These are phyloP conservation scores for Coemansia sp. DNA, from an alignment of 192 early-diverging fungal species.

Conservation along the genomic window DNA sequence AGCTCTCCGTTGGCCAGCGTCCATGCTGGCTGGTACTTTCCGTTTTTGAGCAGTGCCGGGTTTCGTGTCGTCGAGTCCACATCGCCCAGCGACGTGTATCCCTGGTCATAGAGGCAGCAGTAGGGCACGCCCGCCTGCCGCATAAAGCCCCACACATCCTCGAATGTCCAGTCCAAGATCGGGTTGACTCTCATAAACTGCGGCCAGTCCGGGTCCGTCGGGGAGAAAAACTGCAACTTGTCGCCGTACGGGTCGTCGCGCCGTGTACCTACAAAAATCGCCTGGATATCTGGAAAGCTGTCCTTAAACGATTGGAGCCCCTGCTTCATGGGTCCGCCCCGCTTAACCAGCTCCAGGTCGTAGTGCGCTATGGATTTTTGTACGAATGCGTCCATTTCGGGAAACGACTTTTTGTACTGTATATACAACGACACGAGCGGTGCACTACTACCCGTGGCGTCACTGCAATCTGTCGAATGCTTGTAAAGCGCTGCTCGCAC, in stretches of 20 bases:
- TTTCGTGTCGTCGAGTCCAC: slow-evolving; percentile 82
- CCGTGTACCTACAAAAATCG: slow-evolving; percentile 82
- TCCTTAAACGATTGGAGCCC: slow-evolving; percentile 73
- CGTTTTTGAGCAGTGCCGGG: slow-evolving; percentile 64
- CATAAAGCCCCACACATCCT: slow-evolving; percentile 81
- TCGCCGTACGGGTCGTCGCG: slow-evolving; percentile 72
- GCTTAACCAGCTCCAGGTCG: slow-evolving; percentile 62
- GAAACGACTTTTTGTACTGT: slow-evolving; percentile 72
- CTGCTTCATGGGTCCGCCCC: slow-evolving; percentile 73
- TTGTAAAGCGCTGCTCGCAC: slow-evolving; percentile 65
- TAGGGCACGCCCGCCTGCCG: slow-evolving; percentile 66
- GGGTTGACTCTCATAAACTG: slow-evolving; percentile 87
- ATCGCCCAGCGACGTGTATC: slow-evolving; percentile 91
- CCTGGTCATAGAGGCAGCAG: slow-evolving; percentile 86
- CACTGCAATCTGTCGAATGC: neutral
- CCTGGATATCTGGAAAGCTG: slow-evolving; percentile 55
- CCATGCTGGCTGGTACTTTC: slow-evolving; percentile 32
- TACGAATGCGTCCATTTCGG: slow-evolving; percentile 87
- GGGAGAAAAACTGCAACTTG: slow-evolving; percentile 58
- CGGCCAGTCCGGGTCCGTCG: slow-evolving; percentile 90
- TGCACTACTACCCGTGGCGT: slow-evolving; percentile 1
- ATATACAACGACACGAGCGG: slow-evolving; percentile 73
- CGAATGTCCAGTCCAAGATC: slow-evolving; percentile 86
- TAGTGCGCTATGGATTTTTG: slow-evolving; percentile 68
- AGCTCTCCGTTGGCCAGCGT: slow-evolving; percentile 21